A percentile compares a stretch with the other conserved stretches of the same genome.
phyloP scores from a whole-genome alignment of 192 early-diverging fungal species.

The Coemansia furcata region DNA sequence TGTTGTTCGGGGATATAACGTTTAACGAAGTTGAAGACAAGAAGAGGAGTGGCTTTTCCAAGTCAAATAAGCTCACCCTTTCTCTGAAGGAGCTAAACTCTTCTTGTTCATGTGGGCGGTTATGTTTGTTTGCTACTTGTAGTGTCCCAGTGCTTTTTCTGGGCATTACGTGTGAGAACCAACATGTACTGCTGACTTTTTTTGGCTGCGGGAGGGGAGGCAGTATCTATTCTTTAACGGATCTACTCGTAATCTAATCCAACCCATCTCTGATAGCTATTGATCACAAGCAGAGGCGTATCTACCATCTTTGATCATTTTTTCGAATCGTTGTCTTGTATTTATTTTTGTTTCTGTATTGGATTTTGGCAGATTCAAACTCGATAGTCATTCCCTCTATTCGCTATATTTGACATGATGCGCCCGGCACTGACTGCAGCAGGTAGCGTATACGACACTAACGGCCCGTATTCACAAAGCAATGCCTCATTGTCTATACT shows the following conservation, averaged over 20 bases:
- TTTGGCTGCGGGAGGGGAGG: too few relatives aligned
- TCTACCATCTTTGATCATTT: neutral
- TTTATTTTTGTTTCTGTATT: neutral
- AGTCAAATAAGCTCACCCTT: too few relatives aligned
- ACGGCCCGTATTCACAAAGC: conserved; percentile 6
- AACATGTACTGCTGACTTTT: neutral
- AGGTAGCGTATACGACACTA: conserved; percentile 18
- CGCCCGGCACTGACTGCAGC: conserved; percentile 4
- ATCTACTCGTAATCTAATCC: neutral
- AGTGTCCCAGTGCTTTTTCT: neutral
- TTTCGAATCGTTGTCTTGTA: neutral
- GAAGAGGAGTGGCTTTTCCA: too few relatives aligned
- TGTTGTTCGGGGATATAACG: too few relatives aligned
- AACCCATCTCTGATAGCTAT: neutral
- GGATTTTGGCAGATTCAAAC: neutral
- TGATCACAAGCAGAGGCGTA: neutral
- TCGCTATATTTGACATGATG: conserved; percentile 8
- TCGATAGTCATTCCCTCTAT: neutral
- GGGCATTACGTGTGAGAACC: neutral
- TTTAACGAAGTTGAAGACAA: too few relatives aligned
- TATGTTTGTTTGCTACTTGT: conserved; percentile 4
- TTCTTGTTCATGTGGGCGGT: conserved; percentile 1
- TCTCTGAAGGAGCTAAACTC: too few relatives aligned
- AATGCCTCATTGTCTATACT: too few relatives aligned
- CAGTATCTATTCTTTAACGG: neutral